phyloP scores from a whole-genome alignment of 2,329 filamentous ascomycete species.

The Fusarium phyllophilum region DNA sequence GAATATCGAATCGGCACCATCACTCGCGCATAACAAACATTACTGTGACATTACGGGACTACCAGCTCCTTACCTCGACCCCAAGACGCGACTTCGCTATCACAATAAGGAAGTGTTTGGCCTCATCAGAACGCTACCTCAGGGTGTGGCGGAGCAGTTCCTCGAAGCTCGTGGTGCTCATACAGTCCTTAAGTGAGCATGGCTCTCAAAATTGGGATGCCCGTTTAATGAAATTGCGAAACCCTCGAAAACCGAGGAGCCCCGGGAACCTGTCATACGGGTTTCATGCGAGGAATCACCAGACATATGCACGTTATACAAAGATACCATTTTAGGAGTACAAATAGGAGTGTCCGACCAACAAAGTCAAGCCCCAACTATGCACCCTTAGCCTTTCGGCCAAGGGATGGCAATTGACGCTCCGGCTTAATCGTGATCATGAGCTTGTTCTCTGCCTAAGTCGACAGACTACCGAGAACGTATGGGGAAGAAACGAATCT shows the following conservation, averaged over 20 bases:
- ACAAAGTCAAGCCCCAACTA: slow-evolving; percentile 97
- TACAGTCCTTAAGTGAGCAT: slow-evolving; percentile 83
- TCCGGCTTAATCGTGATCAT: slow-evolving; percentile 99
- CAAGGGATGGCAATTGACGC: slow-evolving; percentile 85
- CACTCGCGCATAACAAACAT: slow-evolving; percentile 82
- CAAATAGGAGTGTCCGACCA: slow-evolving; percentile 72
- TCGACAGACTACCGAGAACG: slow-evolving; percentile 84
- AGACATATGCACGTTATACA: slow-evolving; percentile 5
- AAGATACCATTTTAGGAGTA: slow-evolving; percentile 16
- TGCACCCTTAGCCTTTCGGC: slow-evolving; percentile 82
- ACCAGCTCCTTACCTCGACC: slow-evolving; percentile 90
- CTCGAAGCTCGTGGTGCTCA: slow-evolving; percentile 91
- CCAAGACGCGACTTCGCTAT: slow-evolving; percentile 92
- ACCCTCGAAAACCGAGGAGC: not conserved
- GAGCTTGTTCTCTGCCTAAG: slow-evolving; percentile 76
- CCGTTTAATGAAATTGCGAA: slow-evolving; percentile 9
- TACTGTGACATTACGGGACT: slow-evolving; percentile 98
- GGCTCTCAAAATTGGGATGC: not conserved
- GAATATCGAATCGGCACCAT: slow-evolving; percentile 95
- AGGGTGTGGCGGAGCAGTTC: slow-evolving; percentile 86
- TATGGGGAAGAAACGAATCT: slow-evolving; percentile 67
- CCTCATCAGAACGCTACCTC: slow-evolving; percentile 81
- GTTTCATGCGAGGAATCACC: slow-evolving; percentile 7
- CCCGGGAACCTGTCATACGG: not conserved
- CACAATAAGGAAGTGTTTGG: slow-evolving; percentile 93